Conservation (phyloP, 768 basidiomycete genomes). For the Suillus paluster region DNA sequence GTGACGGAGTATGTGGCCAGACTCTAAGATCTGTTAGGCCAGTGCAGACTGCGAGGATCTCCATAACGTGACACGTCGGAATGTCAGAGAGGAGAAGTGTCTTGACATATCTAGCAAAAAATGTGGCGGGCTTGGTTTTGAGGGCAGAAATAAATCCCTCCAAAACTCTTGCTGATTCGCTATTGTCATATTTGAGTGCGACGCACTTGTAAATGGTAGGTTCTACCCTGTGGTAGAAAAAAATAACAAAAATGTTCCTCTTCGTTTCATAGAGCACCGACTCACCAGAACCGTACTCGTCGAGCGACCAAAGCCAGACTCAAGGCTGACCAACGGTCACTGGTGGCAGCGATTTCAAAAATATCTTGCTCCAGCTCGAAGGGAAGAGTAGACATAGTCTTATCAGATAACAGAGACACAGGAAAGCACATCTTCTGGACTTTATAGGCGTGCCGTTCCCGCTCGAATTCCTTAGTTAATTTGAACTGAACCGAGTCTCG, state of each 20-base stretch:
- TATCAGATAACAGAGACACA: neutral
- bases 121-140: neutral
- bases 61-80: neutral
- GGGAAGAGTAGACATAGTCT: neutral
- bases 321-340: neutral
- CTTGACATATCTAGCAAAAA: slow-evolving; percentile 3
- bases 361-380: slow-evolving; percentile 3
- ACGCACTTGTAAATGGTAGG: neutral
- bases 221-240: neutral
- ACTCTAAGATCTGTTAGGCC: neutral
- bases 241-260: neutral
- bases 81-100: neutral
- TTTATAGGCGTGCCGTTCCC: neutral
- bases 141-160: neutral
- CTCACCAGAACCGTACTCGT: slow-evolving; percentile 4
- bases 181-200: neutral
- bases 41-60: neutral
- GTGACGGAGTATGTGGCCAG: neutral
- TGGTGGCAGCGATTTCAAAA: neutral
- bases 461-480: neutral
- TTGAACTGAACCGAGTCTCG: neutral
- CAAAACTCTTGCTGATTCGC: neutral
- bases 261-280: neutral
- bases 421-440: neutral
- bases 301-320: neutral